These are phyloP conservation scores for Metschnikowia kunwiensis DNA, from an alignment of 805 yeast genomes.

Conservation along the genomic window DNA sequence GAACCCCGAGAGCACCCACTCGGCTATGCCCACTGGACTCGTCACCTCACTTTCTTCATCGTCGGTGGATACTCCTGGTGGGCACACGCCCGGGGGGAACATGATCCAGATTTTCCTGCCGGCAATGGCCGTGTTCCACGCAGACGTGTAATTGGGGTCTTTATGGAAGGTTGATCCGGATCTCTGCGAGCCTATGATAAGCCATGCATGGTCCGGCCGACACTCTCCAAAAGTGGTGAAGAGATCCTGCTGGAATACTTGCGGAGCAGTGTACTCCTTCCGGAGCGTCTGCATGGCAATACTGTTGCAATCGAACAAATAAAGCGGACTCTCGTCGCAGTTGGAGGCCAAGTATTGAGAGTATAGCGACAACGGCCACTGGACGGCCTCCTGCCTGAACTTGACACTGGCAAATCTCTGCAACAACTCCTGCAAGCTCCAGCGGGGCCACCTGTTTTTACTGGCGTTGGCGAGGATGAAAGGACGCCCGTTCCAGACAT, in stretches of 20 bases:
- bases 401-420: conserved; percentile 53
- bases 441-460: conserved; percentile 55
- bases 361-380: conserved; percentile 69
- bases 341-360: conserved; percentile 58
- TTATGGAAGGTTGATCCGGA: conserved; percentile 91
- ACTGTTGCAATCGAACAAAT: conserved; percentile 78
- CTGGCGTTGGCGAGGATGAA: conserved; percentile 50
- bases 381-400: conserved; percentile 83
- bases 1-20: conserved; percentile 83
- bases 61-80: conserved; percentile 84
- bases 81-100: conserved; percentile 73
- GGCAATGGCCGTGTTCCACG: conserved; percentile 79
- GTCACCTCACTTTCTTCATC: conserved; percentile 83
- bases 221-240: conserved; percentile 58
- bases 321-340: conserved; percentile 79
- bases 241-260: conserved; percentile 54
- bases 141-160: conserved; percentile 87
- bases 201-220: conserved; percentile 92
- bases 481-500: conserved; percentile 51
- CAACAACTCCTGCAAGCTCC: conserved; percentile 53
- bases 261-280: conserved; percentile 53
- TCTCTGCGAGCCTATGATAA: conserved; percentile 77
- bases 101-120: conserved; percentile 86
- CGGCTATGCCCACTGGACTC: conserved; percentile 88
- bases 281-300: conserved; percentile 58